Evolutionary conservation across 192 early-diverging fungal species (phyloP), one percentile per base, ranked within the genome.

Genomic region (Coemansia sp.): DNA sequence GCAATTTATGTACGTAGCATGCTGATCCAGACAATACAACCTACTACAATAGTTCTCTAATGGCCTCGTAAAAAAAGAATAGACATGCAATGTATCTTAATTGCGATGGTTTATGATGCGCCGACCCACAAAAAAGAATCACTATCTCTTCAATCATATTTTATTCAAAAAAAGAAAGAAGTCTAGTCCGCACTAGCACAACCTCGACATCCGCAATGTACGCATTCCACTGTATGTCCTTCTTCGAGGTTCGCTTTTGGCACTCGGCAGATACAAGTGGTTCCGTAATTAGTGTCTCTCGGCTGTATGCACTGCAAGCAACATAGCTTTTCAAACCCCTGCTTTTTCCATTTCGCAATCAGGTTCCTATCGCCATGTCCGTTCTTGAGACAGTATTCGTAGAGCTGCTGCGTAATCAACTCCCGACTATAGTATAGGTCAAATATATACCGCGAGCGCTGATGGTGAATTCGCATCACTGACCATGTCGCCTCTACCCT

Each of bases 331-430:
- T 99, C 97, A 74, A 94, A 99, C 33, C 96, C 96, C 53, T 88
- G 85, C 89, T 97, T 98, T 63, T 90, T 90, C 97, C 97, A 99
- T 66, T 99, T 99, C 13, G 95, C 97, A 80, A 99, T 99, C 21
- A 99, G 78, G 65, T 85, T 90, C 14, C 72, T 90, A 73, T 99
- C 97, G 5, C 93, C 97, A 59, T 96, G 94, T 34, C 88, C 88
- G 63, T 93, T 85, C 71, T 96, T 96, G 56, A 99, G 60, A 73
- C 93, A 91, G 70, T 92, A 99, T 62, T 96, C 90, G 73, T 96
- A 98, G 40, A 99, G 79, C 65, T 93, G 91, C 66, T 88, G 88
- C 35, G 92, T 91, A 45, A 99, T 99, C 18, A 93, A 91, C 59
- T 95, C 88, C 61, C 95, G 92, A 78, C 95, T 96, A 84, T 96